Conservation (phyloP, 139 green algal genomes). For the Coelastrella sp. region DNA sequence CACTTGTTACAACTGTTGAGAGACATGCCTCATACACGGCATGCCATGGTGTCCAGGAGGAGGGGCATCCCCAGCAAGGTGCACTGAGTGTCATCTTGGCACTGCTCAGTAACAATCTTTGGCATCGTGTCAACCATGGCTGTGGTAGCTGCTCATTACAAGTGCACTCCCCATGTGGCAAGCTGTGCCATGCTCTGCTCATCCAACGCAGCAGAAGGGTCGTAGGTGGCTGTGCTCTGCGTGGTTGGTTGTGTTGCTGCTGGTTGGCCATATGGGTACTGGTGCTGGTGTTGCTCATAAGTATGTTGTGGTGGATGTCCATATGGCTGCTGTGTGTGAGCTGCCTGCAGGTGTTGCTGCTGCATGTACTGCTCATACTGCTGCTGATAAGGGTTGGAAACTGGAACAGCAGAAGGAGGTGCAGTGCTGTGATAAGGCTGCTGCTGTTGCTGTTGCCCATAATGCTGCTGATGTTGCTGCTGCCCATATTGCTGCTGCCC, state of each 20-base stretch:
- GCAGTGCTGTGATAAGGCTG: background rate
- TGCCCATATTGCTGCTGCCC: too few relatives aligned
- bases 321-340: background rate
- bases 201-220: background rate
- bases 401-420: too few relatives aligned
- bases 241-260: background rate
- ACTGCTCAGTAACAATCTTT: too few relatives aligned
- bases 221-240: background rate
- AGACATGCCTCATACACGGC: too few relatives aligned
- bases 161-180: background rate
- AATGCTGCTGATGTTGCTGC: too few relatives aligned
- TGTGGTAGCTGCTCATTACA: background rate
- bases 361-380: background rate
- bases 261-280: slow-evolving; percentile 12
- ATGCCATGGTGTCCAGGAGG: too few relatives aligned
- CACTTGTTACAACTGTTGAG: too few relatives aligned
- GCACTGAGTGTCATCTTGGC: too few relatives aligned
- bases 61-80: too few relatives aligned
- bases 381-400: too few relatives aligned
- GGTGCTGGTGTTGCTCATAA: slow-evolving; percentile 2
- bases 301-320: background rate
- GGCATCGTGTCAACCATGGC: background rate
- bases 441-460: background rate
- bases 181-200: slow-evolving; percentile 6
- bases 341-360: slow-evolving; percentile 19